Percentiles rank a stretch among this genome's conserved stretches.
These are phyloP conservation scores for Wickerhamiella siamensis DNA, from an alignment of 805 yeast genomes.

Conservation along the genomic window DNA sequence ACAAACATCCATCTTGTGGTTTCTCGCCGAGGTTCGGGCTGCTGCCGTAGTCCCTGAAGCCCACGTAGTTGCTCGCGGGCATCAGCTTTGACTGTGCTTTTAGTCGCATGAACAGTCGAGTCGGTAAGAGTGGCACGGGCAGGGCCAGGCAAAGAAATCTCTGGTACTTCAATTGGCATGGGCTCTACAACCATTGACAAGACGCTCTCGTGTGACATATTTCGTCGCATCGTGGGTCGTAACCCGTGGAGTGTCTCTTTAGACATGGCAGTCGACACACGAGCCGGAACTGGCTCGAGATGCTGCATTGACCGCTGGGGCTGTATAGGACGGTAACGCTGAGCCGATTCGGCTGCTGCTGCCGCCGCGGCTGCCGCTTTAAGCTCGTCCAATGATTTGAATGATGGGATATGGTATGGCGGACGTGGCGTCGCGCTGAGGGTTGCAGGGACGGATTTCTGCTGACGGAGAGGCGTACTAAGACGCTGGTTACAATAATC, in stretches of 20 bases:
- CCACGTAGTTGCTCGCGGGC: slow-evolving; percentile 5
- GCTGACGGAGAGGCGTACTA: neutral
- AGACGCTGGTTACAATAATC: neutral
- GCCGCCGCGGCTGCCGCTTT: neutral
- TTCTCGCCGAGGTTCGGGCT: neutral
- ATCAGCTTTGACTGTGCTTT: slow-evolving; percentile 1
- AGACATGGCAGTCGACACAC: neutral
- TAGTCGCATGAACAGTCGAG: slow-evolving; percentile 1
- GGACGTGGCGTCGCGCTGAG: slow-evolving; percentile 1
- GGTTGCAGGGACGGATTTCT: neutral
- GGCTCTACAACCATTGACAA: slow-evolving; percentile 6
- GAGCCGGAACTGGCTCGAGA: neutral
- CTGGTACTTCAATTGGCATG: neutral
- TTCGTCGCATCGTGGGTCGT: slow-evolving; percentile 5
- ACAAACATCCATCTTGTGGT: slow-evolving; percentile 13
- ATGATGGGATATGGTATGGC: slow-evolving; percentile 2
- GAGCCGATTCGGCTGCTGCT: neutral
- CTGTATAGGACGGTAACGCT: neutral
- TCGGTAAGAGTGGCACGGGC: neutral
- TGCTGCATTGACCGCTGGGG: neutral
- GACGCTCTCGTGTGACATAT: slow-evolving; percentile 15
- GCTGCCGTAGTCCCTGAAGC: slow-evolving; percentile 3
- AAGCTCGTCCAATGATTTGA: slow-evolving; percentile 1
- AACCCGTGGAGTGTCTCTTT: neutral
- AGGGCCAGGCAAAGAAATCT: neutral